These are phyloP conservation scores for Corylus heterophylla DNA, from an alignment of 306 rosid species.

Conservation along the genomic window DNA sequence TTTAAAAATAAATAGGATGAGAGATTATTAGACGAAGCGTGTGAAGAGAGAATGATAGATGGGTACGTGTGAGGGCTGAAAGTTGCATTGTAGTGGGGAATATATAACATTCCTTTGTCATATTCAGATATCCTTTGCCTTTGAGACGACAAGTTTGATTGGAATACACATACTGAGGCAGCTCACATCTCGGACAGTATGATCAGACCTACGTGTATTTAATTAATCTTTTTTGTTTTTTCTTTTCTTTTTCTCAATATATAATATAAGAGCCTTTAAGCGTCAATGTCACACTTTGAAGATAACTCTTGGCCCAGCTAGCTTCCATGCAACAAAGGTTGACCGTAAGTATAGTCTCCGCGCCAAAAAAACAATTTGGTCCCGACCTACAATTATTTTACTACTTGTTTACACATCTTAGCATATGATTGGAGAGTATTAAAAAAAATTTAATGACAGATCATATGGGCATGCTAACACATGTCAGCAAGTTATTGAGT, in stretches of 20 bases:
- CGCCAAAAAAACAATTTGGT: background rate
- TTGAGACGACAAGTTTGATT: conserved; percentile 24
- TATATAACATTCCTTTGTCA: conserved; percentile 42
- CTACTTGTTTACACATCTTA: too few species aligned
- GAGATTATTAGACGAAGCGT: background rate
- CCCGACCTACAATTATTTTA: too few species aligned
- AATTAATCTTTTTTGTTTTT: background rate
- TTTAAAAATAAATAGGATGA: too few species aligned
- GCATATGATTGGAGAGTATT: too few species aligned
- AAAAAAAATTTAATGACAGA: too few species aligned
- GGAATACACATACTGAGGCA: conserved; percentile 6
- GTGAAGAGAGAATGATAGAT: conserved; percentile 13
- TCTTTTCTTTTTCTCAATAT: background rate
- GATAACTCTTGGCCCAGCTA: background rate
- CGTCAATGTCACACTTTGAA: background rate
- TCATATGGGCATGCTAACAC: too few species aligned
- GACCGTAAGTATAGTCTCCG: background rate
- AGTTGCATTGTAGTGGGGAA: conserved; percentile 27
- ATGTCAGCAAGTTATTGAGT: too few species aligned
- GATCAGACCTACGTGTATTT: background rate
- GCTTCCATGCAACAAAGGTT: background rate
- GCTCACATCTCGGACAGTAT: background rate
- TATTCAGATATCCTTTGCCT: conserved; percentile 28
- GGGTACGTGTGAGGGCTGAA: conserved; percentile 19
- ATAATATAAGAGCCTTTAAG: background rate